Conservation (phyloP, 2,329 filamentous ascomycete species). For the Magnaporthiopsis incrustans region DNA sequence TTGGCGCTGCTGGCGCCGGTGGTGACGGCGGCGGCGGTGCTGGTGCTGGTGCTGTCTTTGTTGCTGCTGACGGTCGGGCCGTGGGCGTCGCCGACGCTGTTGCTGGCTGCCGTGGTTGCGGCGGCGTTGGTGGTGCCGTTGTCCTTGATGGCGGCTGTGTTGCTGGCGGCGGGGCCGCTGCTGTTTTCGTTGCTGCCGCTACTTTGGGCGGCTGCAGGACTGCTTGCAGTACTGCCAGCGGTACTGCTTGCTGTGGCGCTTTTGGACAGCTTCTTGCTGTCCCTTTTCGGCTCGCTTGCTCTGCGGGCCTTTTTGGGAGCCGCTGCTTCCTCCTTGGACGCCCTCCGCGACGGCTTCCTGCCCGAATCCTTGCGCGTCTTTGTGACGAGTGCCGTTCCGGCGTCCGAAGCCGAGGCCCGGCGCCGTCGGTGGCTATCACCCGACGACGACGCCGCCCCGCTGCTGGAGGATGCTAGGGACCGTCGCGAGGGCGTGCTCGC, state of each 20-base stretch:
- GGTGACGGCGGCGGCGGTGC: too few species aligned
- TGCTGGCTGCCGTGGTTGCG: not conserved
- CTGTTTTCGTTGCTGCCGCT: not conserved
- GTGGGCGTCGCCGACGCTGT: not conserved
- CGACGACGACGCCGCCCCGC: constrained; percentile 8
- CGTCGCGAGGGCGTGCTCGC: constrained; percentile 16
- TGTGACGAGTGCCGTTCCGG: not conserved
- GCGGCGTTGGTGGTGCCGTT: not conserved
- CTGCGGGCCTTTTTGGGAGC: not conserved
- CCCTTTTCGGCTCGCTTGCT: not conserved
- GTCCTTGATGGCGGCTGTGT: not conserved
- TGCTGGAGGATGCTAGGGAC: constrained; percentile 12
- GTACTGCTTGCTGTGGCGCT: not conserved
- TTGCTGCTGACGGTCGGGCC: not conserved
- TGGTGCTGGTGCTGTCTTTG: not conserved
- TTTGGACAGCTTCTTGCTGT: not conserved
- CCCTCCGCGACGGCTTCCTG: not conserved
- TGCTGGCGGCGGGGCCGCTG: too few species aligned
- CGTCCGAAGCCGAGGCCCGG: not conserved
- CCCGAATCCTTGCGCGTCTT: not conserved
- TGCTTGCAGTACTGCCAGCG: not conserved
- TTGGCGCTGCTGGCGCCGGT: too few species aligned
- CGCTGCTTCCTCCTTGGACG: not conserved
- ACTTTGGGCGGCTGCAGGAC: too few species aligned
- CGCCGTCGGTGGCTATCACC: not conserved